Conservation (phyloP, 495 filamentous ascomycete genomes). For the Jackrogersella minutella region DNA sequence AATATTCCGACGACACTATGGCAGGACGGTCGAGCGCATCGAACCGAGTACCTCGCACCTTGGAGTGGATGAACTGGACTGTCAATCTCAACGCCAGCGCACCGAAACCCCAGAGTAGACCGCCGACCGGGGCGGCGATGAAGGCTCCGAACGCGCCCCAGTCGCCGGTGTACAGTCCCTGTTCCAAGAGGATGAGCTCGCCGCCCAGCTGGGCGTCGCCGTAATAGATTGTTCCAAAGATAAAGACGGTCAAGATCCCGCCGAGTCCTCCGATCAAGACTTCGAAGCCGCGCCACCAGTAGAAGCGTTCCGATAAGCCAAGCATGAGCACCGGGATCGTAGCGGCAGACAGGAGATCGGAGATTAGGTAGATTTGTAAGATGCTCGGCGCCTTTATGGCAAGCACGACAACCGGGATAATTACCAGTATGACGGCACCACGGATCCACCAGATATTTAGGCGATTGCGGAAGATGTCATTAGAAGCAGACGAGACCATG, state of each 20-base stretch:
- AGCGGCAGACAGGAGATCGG: conserved; percentile 74
- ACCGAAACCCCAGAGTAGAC: conserved; percentile 70
- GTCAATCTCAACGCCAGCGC: conserved; percentile 63
- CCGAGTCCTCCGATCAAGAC: conserved; percentile 75
- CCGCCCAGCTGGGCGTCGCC: conserved; percentile 68
- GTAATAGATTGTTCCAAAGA: conserved; percentile 76
- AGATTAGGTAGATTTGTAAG: conserved; percentile 78
- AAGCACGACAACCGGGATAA: conserved; percentile 72
- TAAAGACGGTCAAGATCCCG: conserved; percentile 75
- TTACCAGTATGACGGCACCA: conserved; percentile 68
- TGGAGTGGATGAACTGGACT: conserved; percentile 61
- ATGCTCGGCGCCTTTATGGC: conserved; percentile 75
- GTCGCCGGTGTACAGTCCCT: conserved; percentile 72
- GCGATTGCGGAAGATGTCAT: conserved; percentile 80
- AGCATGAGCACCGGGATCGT: conserved; percentile 73
- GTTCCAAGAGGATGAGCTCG: conserved; percentile 71
- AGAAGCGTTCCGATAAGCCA: conserved; percentile 67
- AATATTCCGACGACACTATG: conserved; percentile 28
- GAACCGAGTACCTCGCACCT: conserved; percentile 62
- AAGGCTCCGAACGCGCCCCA: conserved; percentile 85
- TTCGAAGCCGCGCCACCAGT: conserved; percentile 79
- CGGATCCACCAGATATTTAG: conserved; percentile 75
- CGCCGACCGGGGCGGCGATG: conserved; percentile 75
- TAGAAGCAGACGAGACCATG: conserved; percentile 77
- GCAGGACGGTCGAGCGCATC: conserved; percentile 68